These are phyloP conservation scores for Nannochloropsis gaditana DNA, from an alignment of 108 stramenopile genomes.

Conservation along the genomic window DNA sequence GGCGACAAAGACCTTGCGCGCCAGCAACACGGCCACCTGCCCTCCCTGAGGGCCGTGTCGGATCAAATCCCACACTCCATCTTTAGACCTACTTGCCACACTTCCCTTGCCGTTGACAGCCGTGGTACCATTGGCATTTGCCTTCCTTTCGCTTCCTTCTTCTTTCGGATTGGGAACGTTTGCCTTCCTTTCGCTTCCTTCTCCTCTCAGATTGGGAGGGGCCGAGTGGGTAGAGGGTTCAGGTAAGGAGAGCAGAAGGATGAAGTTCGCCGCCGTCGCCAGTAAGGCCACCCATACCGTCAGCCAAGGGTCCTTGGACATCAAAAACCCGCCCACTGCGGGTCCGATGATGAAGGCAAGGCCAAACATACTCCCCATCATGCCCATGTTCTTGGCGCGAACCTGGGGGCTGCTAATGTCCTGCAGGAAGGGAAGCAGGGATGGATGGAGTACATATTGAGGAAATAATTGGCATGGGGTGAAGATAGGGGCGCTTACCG, in stretches of 20 bases:
- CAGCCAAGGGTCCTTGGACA: neutral
- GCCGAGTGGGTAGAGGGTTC: neutral
- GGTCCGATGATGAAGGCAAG: neutral
- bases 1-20: neutral
- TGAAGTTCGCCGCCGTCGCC: neutral
- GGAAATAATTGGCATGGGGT: neutral
- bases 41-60: neutral
- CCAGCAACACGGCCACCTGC: neutral
- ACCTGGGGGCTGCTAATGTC: neutral
- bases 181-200: neutral
- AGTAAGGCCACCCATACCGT: neutral
- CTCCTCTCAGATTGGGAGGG: neutral
- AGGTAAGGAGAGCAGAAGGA: conserved; percentile 10
- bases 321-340: neutral
- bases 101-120: neutral
- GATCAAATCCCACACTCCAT: neutral
- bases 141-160: neutral
- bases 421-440: neutral
- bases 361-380: conserved; percentile 18
- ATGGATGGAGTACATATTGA: neutral
- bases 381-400: conserved; percentile 10
- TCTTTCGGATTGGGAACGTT: neutral
- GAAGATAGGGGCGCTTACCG: neutral
- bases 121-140: neutral
- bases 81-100: too few species aligned